Evolutionary conservation across 305 asterid species (phyloP).

Genomic region (Solanum aculeatissimum): DNA sequence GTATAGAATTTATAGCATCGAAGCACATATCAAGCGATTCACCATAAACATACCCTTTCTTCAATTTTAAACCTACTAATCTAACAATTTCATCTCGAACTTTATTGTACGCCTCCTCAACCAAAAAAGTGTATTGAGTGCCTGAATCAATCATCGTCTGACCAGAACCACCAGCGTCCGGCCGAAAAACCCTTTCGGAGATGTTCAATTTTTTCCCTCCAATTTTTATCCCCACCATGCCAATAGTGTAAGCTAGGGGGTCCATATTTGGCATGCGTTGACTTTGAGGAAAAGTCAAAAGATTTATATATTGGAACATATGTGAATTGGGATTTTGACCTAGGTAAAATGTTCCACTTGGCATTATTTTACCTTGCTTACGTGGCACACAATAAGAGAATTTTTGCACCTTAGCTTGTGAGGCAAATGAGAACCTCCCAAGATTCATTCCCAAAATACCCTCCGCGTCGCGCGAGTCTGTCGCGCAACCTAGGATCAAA

Average conservation of each 20-base stretch:
- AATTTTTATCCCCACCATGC: constrained; percentile 37
- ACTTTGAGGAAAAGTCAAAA: constrained; percentile 41
- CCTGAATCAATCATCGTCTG: constrained; percentile 90
- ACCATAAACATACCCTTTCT: constrained; percentile 41
- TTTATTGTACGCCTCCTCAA: constrained; percentile 41
- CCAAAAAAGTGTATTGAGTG: constrained; percentile 72
- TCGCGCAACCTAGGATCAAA: constrained; percentile 63
- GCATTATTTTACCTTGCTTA: constrained; percentile 17
- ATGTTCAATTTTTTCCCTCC: constrained; percentile 48
- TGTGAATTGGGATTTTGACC: constrained; percentile 65
- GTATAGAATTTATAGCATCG: constrained; percentile 21
- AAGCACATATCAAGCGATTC: constrained; percentile 75
- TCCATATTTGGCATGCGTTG: constrained; percentile 69
- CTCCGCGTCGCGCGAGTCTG: constrained; percentile 46
- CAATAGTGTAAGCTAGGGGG: constrained; percentile 66
- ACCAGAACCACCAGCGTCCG: constrained; percentile 68
- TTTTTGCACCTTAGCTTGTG: constrained; percentile 53
- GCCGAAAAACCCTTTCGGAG: constrained; percentile 38
- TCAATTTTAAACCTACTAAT: constrained; percentile 38
- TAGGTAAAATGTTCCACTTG: constrained; percentile 60
- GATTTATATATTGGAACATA: constrained; percentile 26
- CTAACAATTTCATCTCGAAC: constrained; percentile 48
- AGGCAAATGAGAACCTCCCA: constrained; percentile 61
- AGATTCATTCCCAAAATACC: constrained; percentile 92
- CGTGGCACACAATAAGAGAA: constrained; percentile 83